Percentiles rank a stretch among this genome's conserved stretches.
phyloP scores from a whole-genome alignment of 2,329 filamentous ascomycete species.

The Aspergillus terreus region DNA sequence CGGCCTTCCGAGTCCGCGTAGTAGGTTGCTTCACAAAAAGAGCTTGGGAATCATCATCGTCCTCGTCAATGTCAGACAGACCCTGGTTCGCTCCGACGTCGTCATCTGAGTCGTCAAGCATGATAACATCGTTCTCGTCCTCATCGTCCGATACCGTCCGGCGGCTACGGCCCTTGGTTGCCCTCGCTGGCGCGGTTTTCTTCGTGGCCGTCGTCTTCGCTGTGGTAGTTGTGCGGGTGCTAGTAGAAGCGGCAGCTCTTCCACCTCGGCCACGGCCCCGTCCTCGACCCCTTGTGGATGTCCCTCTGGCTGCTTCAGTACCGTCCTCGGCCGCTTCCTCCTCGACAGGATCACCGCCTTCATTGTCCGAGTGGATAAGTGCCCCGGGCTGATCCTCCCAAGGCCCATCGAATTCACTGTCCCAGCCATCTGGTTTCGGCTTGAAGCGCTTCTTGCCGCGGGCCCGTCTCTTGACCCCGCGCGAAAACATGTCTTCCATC shows the following conservation, averaged over 20 bases:
- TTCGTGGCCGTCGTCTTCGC: constrained; percentile 27
- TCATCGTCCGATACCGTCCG: constrained; percentile 36
- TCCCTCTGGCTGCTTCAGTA: constrained; percentile 32
- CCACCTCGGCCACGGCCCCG: constrained; percentile 42
- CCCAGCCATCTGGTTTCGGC: constrained; percentile 76
- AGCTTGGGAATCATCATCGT: constrained; percentile 36
- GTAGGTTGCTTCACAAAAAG: constrained; percentile 41
- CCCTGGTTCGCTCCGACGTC: constrained; percentile 23
- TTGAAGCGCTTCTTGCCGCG: constrained; percentile 59
- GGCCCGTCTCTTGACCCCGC: constrained; percentile 57
- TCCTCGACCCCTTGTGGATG: constrained; percentile 46
- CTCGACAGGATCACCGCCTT: constrained; percentile 45
- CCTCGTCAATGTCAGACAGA: constrained; percentile 26
- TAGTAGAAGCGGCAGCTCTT: constrained; percentile 38
- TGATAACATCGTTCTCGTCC: constrained; percentile 37
- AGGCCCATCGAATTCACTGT: constrained; percentile 80
- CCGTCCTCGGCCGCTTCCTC: constrained; percentile 48
- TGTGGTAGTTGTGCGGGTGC: constrained; percentile 33
- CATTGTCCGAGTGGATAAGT: constrained; percentile 51
- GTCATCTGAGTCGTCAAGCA: constrained; percentile 34
- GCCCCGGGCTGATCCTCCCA: constrained; percentile 80
- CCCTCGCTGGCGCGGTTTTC: constrained; percentile 15
- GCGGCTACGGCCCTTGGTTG: constrained; percentile 25
- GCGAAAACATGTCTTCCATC: constrained; percentile 67
- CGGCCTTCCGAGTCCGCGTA: constrained; percentile 22